These are phyloP conservation scores for Epicoccum nigrum DNA, from an alignment of 2,329 filamentous ascomycete genomes.

Conservation along the genomic window DNA sequence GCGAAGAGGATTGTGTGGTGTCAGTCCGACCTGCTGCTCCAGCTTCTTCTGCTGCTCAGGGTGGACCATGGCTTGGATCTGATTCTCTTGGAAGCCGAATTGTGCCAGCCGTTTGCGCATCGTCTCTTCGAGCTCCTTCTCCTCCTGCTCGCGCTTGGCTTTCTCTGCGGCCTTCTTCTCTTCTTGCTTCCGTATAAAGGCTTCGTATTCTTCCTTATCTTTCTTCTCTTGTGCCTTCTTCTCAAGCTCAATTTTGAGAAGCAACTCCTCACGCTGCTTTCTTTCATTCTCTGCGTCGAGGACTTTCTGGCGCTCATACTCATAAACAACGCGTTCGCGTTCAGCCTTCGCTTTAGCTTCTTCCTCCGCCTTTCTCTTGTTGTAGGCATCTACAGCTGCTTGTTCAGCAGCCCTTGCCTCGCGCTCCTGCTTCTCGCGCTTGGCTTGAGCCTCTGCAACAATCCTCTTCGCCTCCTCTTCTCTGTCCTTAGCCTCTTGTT, in stretches of 20 bases:
- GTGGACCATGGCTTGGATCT: constrained; percentile 56
- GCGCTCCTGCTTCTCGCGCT: constrained; percentile 31
- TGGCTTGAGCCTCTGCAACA: constrained; percentile 31
- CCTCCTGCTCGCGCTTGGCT: constrained; percentile 47
- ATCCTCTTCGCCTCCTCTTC: constrained; percentile 29
- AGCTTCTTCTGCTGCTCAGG: constrained; percentile 50
- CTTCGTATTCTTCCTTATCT: constrained; percentile 52
- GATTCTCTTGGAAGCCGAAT: constrained; percentile 55
- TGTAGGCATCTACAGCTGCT: constrained; percentile 43
- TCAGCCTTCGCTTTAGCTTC: constrained; percentile 39
- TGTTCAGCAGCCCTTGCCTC: constrained; percentile 41
- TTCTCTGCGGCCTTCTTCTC: constrained; percentile 51
- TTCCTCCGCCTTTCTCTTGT: constrained; percentile 42
- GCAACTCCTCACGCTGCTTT: constrained; percentile 45
- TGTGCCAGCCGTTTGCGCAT: constrained; percentile 54
- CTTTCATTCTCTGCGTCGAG: constrained; percentile 47
- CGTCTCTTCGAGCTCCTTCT: constrained; percentile 52
- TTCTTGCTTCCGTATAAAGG: constrained; percentile 49
- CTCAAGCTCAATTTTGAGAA: constrained; percentile 49
- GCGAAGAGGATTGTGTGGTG: constrained; percentile 41
- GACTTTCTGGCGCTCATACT: constrained; percentile 46
- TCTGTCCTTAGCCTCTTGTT: constrained; percentile 16
- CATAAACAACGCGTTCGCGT: constrained; percentile 42
- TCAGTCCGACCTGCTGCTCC: constrained; percentile 44
- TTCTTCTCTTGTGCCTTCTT: constrained; percentile 50